Percentiles rank a stretch among this genome's conserved stretches.
Conservation (phyloP, 2,329 filamentous ascomycete species). For the Plectosphaerella sp. region DNA sequence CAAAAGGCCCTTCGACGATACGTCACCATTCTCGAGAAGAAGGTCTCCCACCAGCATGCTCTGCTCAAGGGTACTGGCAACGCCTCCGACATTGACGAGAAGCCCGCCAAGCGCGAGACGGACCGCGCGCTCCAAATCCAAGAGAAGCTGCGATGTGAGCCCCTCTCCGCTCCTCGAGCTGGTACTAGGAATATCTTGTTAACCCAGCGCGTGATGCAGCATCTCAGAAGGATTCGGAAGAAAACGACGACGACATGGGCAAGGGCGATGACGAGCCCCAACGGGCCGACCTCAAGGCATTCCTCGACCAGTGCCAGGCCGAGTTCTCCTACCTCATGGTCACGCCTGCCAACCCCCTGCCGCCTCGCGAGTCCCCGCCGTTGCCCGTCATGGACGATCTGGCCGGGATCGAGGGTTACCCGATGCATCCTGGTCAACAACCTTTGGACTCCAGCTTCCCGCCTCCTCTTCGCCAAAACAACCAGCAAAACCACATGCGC, state of each 20-base stretch:
- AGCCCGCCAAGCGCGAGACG: constrained; percentile 40
- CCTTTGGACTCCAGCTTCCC: constrained; percentile 34
- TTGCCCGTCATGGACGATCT: constrained; percentile 56
- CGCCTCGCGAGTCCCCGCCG: constrained; percentile 58
- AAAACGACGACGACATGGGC: constrained; percentile 37
- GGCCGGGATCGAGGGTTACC: constrained; percentile 49
- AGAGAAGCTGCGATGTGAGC: constrained; percentile 51
- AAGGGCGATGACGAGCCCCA: constrained; percentile 44
- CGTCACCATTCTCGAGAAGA: constrained; percentile 82
- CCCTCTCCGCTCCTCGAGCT: neutral
- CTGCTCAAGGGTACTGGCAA: constrained; percentile 57
- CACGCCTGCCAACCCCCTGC: constrained; percentile 60
- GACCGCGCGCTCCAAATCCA: constrained; percentile 49
- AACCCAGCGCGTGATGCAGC: neutral
- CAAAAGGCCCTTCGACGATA: constrained; percentile 90
- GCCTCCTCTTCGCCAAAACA: constrained; percentile 32
- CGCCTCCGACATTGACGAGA: constrained; percentile 33
- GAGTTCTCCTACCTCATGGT: constrained; percentile 67
- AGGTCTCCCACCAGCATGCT: constrained; percentile 75
- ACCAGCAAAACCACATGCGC: constrained; percentile 54
- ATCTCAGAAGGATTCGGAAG: constrained; percentile 31
- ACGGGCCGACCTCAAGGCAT: constrained; percentile 51
- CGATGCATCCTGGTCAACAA: constrained; percentile 25
- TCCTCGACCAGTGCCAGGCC: constrained; percentile 60
- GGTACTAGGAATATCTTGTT: neutral